Evolutionary conservation across 176 grass and related monocot species (phyloP).

Genomic region (Cenchrus fungigraminus): DNA sequence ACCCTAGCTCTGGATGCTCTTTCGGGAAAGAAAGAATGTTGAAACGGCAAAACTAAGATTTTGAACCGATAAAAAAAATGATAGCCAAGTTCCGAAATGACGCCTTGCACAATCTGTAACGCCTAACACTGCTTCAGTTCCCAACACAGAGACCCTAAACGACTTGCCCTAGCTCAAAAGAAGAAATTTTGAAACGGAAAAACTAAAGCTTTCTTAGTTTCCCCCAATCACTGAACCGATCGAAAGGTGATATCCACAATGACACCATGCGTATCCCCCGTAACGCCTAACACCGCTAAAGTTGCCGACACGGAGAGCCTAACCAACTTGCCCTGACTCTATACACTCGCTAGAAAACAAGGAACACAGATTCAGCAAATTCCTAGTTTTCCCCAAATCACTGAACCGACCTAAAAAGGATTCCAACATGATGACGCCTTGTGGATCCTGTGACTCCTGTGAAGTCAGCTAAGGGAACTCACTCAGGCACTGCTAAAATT

Average conservation of each 20-base stretch:
- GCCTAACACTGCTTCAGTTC: not conserved
- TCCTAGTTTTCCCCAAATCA: not conserved
- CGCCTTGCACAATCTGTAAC: not conserved
- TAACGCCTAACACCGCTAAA: not conserved
- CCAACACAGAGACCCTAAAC: not conserved
- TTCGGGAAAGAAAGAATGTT: not conserved
- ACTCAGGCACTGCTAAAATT: not conserved
- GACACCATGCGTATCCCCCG: not conserved
- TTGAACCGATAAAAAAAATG: too few relatives aligned
- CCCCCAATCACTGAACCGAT: not conserved
- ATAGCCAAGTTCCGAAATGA: too few relatives aligned
- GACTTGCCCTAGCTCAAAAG: conserved; percentile 9
- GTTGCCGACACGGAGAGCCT: not conserved
- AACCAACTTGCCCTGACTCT: not conserved
- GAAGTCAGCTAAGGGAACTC: not conserved
- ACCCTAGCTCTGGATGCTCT: not conserved
- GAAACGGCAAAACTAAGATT: not conserved
- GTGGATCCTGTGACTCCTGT: not conserved
- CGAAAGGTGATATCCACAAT: not conserved
- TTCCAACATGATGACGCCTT: not conserved
- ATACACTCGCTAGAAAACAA: not conserved
- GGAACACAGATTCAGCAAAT: not conserved
- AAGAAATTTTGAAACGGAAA: not conserved
- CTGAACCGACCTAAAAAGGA: not conserved
- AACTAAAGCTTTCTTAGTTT: not conserved